Conservation (phyloP, 305 asterid species). For the Solanum hybrid region DNA sequence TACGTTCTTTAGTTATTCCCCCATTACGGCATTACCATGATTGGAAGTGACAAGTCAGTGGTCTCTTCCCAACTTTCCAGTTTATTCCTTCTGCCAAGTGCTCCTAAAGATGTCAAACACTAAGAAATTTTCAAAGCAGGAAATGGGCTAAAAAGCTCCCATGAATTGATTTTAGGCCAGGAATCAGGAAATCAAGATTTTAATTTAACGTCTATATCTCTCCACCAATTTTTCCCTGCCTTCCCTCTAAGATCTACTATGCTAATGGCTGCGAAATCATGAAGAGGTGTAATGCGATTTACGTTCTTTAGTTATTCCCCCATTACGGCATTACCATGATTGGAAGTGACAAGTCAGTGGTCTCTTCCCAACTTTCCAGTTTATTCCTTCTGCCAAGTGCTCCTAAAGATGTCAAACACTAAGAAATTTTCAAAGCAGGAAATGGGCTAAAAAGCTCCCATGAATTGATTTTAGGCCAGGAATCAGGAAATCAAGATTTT, state of each 20-base stretch:
- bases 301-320: no score
- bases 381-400: no score
- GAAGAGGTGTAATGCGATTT: no score
- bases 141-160: neutral
- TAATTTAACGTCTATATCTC: neutral
- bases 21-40: neutral
- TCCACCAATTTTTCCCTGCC: neutral
- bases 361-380: no score
- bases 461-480: no score
- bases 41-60: neutral
- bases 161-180: neutral
- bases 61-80: constrained; percentile 66
- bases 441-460: no score
- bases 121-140: neutral
- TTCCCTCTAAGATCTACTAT: neutral
- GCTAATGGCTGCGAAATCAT: no score
- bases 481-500: no score
- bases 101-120: constrained; percentile 16
- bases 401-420: no score
- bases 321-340: no score
- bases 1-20: neutral
- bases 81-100: constrained; percentile 84
- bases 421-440: no score
- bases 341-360: no score
- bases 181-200: neutral